Base-by-base conservation (phyloP, 2,329 filamentous ascomycete genomes). In the Hirsutella rhossiliensis region DNA sequence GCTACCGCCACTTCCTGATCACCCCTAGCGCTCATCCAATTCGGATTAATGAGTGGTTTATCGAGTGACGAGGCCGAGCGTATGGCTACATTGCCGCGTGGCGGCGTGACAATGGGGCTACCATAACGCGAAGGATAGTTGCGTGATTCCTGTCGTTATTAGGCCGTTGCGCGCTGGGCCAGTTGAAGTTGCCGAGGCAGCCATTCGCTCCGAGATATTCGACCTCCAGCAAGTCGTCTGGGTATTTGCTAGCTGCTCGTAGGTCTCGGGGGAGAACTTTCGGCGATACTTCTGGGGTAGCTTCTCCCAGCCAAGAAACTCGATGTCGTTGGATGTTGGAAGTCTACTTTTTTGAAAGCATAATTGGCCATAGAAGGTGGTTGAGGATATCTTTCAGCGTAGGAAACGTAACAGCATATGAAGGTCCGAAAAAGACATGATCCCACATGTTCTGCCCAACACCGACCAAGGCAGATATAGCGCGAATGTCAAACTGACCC, bases 381-480 rank as follows among this genome's bases (percentile, higher is more conserved):
- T 5, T 31, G 13, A 17, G 5, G 12, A 41, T 11, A 4, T 32
- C 18, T n/a, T 32, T 19, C 18, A 20, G 18, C 11, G 40, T 41
- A 11, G 30, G 40, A 11, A 41, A 32, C 11, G 23, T 34, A 15
- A 41, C 40, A 4, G 28, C 17, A 11, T n/a, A 27, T 6, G 18
- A 29, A 1, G 30, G 30, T 20, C 40, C 40, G 19, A 41, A 41
- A 18, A 41, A 34, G 30, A 41, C 15, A 41, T 73, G 72, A 50
- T 81, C 75, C 54, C 76, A 68, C 6, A 81, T 61, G 56, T 79
- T 78, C 31, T 63, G 68, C 28, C 77, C 77, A 3, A 82, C 75
- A 31, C 74, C 76, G 0, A 73, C 72, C 1, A 70, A 62, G 36
- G 71, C 62, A 4, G 62, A 61, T 2, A 76, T 46, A 1, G 72